phyloP scores from a whole-genome alignment of 202 grass and related monocot genomes.

The Setaria viridis region DNA sequence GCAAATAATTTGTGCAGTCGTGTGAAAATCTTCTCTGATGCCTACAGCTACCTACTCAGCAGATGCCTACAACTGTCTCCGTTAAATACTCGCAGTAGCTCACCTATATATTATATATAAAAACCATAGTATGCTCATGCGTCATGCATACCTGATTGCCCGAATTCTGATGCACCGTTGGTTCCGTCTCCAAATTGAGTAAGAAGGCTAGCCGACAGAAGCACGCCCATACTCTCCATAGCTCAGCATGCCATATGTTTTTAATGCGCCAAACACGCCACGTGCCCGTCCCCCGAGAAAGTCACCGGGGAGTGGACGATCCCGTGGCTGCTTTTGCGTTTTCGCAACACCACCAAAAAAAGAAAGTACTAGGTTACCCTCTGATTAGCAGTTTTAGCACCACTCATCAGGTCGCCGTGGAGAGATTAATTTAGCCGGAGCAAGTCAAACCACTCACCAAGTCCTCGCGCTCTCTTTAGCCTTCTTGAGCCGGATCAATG shows the following conservation, averaged over 20 bases:
- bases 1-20: not conserved
- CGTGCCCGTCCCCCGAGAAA: conserved; percentile 30
- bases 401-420: not conserved
- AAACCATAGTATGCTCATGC: not conserved
- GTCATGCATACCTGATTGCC: conserved; percentile 31
- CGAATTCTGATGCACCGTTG: conserved; percentile 18
- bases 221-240: conserved; percentile 33
- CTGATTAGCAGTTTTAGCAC: conserved; percentile 29
- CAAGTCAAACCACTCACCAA: conserved; percentile 18
- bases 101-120: not conserved
- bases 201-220: conserved; percentile 40
- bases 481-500: conserved; percentile 27
- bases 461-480: not conserved
- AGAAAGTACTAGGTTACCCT: not conserved
- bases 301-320: conserved; percentile 33
- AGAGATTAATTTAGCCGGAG: conserved; percentile 23
- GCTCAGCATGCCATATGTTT: conserved; percentile 33
- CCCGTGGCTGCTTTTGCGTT: not conserved
- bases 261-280: conserved; percentile 26
- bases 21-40: conserved; percentile 42
- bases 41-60: conserved; percentile 41
- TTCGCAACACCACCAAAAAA: not conserved
- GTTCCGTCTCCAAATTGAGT: conserved; percentile 22
- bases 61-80: conserved; percentile 28
- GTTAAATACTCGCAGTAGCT: not conserved